phyloP scores from a whole-genome alignment of 2,329 filamentous ascomycete species.

The Gnomoniopsis smithogilvyi region DNA sequence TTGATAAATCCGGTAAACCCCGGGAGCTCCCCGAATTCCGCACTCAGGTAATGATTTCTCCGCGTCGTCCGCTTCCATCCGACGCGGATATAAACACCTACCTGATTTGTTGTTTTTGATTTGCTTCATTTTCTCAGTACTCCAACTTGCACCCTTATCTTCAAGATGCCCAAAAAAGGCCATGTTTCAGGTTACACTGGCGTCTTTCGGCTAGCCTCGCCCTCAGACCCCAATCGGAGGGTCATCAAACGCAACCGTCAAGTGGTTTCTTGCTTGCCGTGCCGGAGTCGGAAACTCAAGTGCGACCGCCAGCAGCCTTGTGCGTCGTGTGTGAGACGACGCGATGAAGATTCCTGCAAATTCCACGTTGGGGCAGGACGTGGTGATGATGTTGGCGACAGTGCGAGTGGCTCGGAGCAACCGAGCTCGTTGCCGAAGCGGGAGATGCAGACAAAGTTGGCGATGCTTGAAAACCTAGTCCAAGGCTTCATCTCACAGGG shows the following conservation, averaged over 20 bases:
- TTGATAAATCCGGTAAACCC: background rate
- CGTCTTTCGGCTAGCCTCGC: slow-evolving; percentile 34
- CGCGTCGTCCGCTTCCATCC: background rate
- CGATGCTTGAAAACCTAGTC: slow-evolving; percentile 39
- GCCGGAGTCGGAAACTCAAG: slow-evolving; percentile 40
- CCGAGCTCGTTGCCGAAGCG: slow-evolving; percentile 20
- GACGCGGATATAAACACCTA: background rate
- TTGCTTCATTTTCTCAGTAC: background rate
- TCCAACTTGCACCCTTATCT: background rate
- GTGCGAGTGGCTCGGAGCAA: background rate
- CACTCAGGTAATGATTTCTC: background rate
- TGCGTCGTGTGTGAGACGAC: slow-evolving; percentile 36
- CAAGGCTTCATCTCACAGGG: slow-evolving; percentile 28
- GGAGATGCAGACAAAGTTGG: slow-evolving; percentile 38
- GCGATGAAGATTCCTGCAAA: slow-evolving; percentile 30
- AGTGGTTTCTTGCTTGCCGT: slow-evolving; percentile 38
- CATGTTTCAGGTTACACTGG: slow-evolving; percentile 22
- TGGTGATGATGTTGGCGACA: slow-evolving; percentile 18
- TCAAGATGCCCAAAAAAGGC: slow-evolving; percentile 15
- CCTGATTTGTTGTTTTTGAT: background rate
- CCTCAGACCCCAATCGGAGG: slow-evolving; percentile 27
- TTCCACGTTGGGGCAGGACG: slow-evolving; percentile 24
- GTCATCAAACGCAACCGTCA: slow-evolving; percentile 37
- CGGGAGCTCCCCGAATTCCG: background rate
- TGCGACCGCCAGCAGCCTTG: slow-evolving; percentile 40